Base-by-base conservation (phyloP, 805 yeast genomes). In the Pichia occidentalis region DNA sequence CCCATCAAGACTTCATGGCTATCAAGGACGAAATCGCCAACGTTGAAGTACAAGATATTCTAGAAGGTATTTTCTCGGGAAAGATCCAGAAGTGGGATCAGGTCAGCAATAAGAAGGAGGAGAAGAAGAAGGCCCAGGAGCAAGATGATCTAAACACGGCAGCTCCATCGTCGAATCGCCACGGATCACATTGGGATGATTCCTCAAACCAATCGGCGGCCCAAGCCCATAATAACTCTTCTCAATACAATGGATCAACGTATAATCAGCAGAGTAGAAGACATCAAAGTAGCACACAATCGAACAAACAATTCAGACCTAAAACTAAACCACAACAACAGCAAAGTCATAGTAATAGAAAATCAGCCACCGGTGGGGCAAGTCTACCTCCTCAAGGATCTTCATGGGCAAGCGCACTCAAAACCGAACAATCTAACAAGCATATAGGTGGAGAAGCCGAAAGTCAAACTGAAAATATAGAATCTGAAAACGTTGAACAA, bases 11-110 rank as follows among this genome's bases (percentile, higher is more conserved):
- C 57, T 75, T 92, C 56, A 64, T 69, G 32, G 75, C 80, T 37
- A 77, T 86, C 42, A 77, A 88, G 50, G 68, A 70, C 41, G 97
- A 92, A 62, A 74, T 80, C 46, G 53, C 59, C 50, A 69, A 49
- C 29, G 70, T 77, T 46, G 87, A 83, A 56, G 68, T 87, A 49
- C 94, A 82, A 56, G 71, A 74, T 30, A 85, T 92, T 47, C 80
- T 85, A 47, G 88, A 82, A 55, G 80, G 86, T 60, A 88, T 92
- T 61, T 80, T 94, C 40, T 84, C 86, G 45, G 95, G 95, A 48
- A 82, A 83, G 53, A 94, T 85, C 26, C 72, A 82, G 49, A 85
- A 83, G 62, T 90, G 97, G 96, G 97, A 86, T 57, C 92, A 88
- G 51, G 95, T 85, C 46, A 80, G 79, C 61, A 68, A 71, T 63